These are phyloP conservation scores for Colletotrichum paranaense DNA, from an alignment of 2,329 filamentous ascomycete species.

Conservation along the genomic window DNA sequence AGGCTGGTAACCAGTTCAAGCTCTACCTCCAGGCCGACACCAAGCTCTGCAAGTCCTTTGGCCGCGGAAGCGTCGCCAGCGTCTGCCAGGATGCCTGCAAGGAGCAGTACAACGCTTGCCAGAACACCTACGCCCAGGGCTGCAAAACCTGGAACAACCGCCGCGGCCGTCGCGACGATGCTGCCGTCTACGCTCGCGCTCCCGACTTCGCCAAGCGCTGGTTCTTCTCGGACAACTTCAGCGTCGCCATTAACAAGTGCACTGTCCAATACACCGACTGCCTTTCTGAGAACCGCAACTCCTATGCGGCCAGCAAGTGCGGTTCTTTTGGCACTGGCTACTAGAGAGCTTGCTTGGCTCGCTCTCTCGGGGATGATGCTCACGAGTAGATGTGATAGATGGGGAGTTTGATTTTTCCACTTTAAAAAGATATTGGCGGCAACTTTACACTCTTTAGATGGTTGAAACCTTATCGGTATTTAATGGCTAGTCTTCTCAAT, in stretches of 20 bases:
- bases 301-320: conserved; percentile 53
- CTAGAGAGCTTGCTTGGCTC: conserved; percentile 6
- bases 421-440: background rate
- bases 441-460: conserved; percentile 15
- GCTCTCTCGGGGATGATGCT: background rate
- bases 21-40: conserved; percentile 59
- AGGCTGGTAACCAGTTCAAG: conserved; percentile 59
- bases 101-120: conserved; percentile 62
- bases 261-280: conserved; percentile 62
- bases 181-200: conserved; percentile 25
- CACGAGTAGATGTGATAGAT: background rate
- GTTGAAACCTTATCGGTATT: conserved; percentile 9
- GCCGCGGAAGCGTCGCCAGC: conserved; percentile 46
- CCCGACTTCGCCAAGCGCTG: conserved; percentile 36
- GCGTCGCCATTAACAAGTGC: conserved; percentile 54
- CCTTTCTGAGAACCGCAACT: conserved; percentile 52
- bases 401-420: background rate
- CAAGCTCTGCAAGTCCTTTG: conserved; percentile 57
- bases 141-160: conserved; percentile 50
- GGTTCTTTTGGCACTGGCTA: conserved; percentile 44
- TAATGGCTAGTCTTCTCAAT: conserved; percentile 19
- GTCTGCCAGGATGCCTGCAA: conserved; percentile 66
- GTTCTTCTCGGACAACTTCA: conserved; percentile 41
- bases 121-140: conserved; percentile 59
- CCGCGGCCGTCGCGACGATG: conserved; percentile 18